Evolutionary conservation across 345 rosid species (phyloP), one percentile per base, ranked within the genome.

Genomic region (Corchorus capsularis): DNA sequence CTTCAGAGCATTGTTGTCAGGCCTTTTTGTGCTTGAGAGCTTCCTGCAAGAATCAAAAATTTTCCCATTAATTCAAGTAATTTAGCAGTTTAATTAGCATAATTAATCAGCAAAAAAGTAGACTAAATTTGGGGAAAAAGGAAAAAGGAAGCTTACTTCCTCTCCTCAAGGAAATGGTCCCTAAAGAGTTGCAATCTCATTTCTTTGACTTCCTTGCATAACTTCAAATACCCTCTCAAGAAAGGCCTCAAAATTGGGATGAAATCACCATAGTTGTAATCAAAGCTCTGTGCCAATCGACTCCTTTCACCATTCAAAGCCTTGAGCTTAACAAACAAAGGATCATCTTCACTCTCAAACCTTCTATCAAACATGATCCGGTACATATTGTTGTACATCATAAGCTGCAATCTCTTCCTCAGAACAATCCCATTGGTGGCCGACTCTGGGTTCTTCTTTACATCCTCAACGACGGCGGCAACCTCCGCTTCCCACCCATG

Each of bases 311-410:
- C 99, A 41, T 96, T 96, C 88, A 96, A 87, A 16, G 97, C 97
- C 86, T 87, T 92, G 7, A 96, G 90, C 69, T 83, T 79, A 0
- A 81, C 56, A 59, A 94, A 96, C 77, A 96, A 71, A 72, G 99
- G 97, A 80, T 94, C 99, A 1, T 91, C 95, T 77, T 90, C 95
- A 45, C 97, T 91, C 70, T 92, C 97, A 39, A 96, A 96, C 60
- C 98, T 84, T 63, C 91, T 75, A n/a, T 96, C 99, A 14, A 74
- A 74, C 77, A 96, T 96, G 70, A 94, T 92, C 71, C 97, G 82
- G 79, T 86, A 96, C 97, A 96, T 90, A 79, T 96, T 96, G 73
- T 96, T 96, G 79, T 96, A 96, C 99, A 96, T 96, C 99, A 96
- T 83, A 52, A 94, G 83, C 78, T 96, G 99, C 80, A 96, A 76